Base-by-base conservation (phyloP, 345 rosid genomes). In the Raphanus raphanistrum region DNA sequence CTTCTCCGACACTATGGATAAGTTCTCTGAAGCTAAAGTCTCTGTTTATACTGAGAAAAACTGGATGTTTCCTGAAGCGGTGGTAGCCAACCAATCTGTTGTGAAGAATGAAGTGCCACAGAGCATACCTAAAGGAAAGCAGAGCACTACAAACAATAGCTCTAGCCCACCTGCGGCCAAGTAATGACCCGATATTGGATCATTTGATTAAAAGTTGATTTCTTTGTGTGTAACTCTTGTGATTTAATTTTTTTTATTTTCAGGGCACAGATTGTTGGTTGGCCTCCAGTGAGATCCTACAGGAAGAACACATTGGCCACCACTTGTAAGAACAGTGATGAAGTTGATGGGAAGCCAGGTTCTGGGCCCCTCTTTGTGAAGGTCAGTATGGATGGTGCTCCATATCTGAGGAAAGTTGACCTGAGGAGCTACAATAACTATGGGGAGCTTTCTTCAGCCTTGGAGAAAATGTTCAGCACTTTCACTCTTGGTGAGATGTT, bases 351-450 rank as follows among this genome's bases (percentile, higher is more conserved):
- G 16, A 92, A 84, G 60, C 92, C 93, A 2, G 87, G 91, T 81
- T 85, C 86, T 5, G 87, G 83, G 15, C 83, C 87, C 38, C 91
- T 93, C 70, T 91, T 88, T 72, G 85, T 94, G 66, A 94, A 94
- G 85, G 98, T 92, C 64, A 94, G 98, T 82, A 94, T 94, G 98
- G 96, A 92, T 12, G 97, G 98, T 57, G 98, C 98, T 79, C 97
- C 96, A 63, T 94, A 90, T 74, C 81, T 94, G 84, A 86, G 98
- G 87, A 94, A 94, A 83, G 98, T 94, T 58, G 97, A 92, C 78
- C 82, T 92, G 62, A 84, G 89, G 78, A 92, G 84, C 73, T 90
- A 85, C 82, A 79, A 88, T 15, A 83, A 86, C 57, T 90, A 92
- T 63, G 84, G 73, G 62, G 97, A 90, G 60, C 84, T 94, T 17